Conservation (phyloP, 768 basidiomycete species). For the Tylopilus felleus region DNA sequence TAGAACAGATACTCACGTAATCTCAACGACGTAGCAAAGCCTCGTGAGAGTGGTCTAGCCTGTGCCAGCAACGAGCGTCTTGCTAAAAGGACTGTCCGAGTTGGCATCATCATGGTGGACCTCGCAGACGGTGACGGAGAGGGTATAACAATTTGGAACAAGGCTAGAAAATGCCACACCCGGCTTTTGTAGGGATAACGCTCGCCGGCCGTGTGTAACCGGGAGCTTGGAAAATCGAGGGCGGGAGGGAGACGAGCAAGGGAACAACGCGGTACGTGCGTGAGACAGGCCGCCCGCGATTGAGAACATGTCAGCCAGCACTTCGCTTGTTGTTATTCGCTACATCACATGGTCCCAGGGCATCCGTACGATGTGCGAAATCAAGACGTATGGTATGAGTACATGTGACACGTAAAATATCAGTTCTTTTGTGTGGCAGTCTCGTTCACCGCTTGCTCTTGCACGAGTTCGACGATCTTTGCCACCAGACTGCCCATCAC, state of each 20-base stretch:
- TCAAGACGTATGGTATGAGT: neutral
- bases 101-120: constrained; percentile 18
- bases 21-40: constrained; percentile 28
- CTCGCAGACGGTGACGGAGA: constrained; percentile 1
- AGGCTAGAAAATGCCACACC: constrained; percentile 1
- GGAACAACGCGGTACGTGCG: constrained; percentile 23
- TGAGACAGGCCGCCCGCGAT: constrained; percentile 12
- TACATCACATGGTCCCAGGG: neutral
- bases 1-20: constrained; percentile 25
- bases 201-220: constrained; percentile 22
- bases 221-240: constrained; percentile 8
- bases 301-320: neutral
- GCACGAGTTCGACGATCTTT: constrained; percentile 49
- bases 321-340: neutral
- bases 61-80: constrained; percentile 27
- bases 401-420: constrained; percentile 1
- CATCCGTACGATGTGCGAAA: neutral
- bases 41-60: constrained; percentile 20
- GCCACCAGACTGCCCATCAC: constrained; percentile 71
- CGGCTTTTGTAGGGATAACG: constrained; percentile 20
- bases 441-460: constrained; percentile 14
- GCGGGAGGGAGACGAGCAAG: neutral
- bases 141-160: constrained; percentile 15
- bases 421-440: constrained; percentile 2
- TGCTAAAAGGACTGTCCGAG: constrained; percentile 22